Conservation (phyloP, 768 basidiomycete species). For the Crassisporium funariophilum region DNA sequence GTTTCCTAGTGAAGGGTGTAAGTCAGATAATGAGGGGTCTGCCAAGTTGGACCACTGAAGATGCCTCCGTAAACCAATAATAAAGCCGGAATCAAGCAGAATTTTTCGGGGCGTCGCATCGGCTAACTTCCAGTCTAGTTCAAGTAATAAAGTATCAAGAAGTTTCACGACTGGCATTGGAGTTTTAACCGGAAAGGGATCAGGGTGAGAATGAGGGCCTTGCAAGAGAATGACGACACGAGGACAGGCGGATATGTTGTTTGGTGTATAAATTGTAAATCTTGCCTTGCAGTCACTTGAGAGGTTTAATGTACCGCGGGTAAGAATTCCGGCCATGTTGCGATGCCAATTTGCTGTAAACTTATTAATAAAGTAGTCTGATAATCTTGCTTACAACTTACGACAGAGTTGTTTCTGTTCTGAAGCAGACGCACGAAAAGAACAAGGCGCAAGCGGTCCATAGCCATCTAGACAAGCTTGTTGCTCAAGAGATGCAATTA, state of each 20-base stretch:
- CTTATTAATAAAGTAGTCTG: too few relatives aligned
- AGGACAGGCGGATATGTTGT: neutral
- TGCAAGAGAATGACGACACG: neutral
- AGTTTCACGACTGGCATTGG: neutral
- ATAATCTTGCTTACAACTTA: too few relatives aligned
- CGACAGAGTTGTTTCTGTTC: slow-evolving; percentile 20
- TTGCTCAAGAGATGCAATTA: slow-evolving; percentile 1
- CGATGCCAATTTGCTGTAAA: too few relatives aligned
- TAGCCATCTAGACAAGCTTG: slow-evolving; percentile 8
- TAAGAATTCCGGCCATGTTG: too few relatives aligned
- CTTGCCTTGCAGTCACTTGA: too few relatives aligned
- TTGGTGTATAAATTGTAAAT: neutral
- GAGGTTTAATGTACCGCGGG: too few relatives aligned
- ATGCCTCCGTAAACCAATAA: neutral
- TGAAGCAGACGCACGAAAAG: slow-evolving; percentile 12
- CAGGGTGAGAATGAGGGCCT: neutral
- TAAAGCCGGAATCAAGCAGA: neutral
- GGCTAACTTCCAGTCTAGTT: neutral
- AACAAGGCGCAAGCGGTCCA: slow-evolving; percentile 23
- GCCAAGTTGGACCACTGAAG: neutral
- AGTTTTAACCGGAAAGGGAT: neutral
- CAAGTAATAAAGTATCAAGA: neutral
- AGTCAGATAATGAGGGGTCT: neutral
- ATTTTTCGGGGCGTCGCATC: neutral
- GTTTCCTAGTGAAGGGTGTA: neutral